These are phyloP conservation scores for Cladophialophora chaetospira DNA, from an alignment of 2,329 filamentous ascomycete species.

Conservation along the genomic window DNA sequence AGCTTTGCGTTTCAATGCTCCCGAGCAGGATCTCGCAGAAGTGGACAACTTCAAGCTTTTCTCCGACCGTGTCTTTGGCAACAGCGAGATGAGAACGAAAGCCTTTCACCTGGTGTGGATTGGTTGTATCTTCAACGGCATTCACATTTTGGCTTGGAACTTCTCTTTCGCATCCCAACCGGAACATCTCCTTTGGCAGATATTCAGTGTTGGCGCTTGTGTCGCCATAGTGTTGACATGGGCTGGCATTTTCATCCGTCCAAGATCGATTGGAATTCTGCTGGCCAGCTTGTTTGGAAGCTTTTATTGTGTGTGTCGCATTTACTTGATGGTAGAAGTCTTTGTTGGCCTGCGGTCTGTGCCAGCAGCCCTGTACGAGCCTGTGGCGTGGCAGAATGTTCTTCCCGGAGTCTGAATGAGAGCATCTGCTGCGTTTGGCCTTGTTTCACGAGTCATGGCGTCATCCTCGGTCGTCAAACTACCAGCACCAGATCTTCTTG, in stretches of 20 bases:
- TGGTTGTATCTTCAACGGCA: neutral
- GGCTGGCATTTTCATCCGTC: neutral
- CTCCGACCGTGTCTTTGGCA: neutral
- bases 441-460: no score
- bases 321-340: neutral
- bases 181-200: neutral
- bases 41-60: neutral
- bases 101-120: neutral
- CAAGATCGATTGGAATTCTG: neutral
- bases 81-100: neutral
- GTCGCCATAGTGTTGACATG: neutral
- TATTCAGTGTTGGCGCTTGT: neutral
- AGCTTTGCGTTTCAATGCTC: neutral
- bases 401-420: neutral
- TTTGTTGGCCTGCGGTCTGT: neutral
- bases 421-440: no score
- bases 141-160: neutral
- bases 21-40: neutral
- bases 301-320: neutral
- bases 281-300: neutral
- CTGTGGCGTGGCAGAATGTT: neutral
- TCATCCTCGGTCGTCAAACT: no score
- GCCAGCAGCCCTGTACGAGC: neutral
- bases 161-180: neutral
- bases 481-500: slow-evolving; percentile 9